A percentile compares a stretch with the other conserved stretches of the same genome.
Conservation (phyloP, 345 rosid species). For the Salix viminalis region DNA sequence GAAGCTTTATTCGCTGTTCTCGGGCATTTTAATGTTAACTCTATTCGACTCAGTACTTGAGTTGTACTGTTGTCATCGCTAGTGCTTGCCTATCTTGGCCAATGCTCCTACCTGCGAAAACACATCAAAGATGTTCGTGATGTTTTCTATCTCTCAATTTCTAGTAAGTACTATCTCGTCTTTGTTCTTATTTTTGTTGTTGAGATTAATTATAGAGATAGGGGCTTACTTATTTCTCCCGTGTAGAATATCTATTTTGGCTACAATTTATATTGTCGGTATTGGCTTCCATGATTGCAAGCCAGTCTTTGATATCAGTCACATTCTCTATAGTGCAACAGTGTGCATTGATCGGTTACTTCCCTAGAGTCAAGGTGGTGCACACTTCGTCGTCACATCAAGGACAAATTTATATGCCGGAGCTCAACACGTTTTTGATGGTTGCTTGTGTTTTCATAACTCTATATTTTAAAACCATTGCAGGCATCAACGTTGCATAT, state of each 20-base stretch:
- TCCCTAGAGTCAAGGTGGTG: no score
- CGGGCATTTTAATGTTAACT: constrained; percentile 46
- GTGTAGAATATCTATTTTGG: not conserved
- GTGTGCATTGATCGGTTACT: no score
- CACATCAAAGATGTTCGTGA: constrained; percentile 6
- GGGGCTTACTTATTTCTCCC: not conserved
- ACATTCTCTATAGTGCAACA: not conserved
- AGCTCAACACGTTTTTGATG: no score
- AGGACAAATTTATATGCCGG: no score
- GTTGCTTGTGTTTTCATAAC: no score
- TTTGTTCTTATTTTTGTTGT: not conserved
- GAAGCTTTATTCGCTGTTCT: constrained; percentile 58
- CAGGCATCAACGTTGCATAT: no score
- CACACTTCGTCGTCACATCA: no score
- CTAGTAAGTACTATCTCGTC: constrained; percentile 9
- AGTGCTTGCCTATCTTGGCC: constrained; percentile 37
- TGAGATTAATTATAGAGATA: no score
- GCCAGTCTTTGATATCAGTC: not conserved
- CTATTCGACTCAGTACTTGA: constrained; percentile 46
- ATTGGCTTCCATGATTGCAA: not conserved
- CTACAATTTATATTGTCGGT: not conserved
- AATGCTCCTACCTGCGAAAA: constrained; percentile 28
- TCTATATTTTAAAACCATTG: no score
- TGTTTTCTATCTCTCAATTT: constrained; percentile 28
- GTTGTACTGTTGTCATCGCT: constrained; percentile 35